Conservation (phyloP, 1,139 yeast species). For the Debaryomyces subglobosus region DNA sequence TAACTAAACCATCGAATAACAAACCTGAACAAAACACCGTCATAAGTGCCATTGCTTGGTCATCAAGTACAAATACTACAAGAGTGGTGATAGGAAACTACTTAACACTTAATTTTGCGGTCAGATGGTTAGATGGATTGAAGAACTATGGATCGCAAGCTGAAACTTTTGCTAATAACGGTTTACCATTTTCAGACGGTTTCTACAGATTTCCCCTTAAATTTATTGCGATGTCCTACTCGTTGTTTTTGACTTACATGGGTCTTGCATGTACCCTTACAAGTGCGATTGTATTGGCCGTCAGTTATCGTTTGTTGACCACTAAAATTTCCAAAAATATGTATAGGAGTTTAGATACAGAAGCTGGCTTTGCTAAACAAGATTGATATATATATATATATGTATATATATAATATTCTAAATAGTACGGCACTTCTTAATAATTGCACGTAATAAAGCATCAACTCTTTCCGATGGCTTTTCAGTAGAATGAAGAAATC, state of each 20-base stretch:
- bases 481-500: constrained; percentile 24
- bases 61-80: constrained; percentile 65
- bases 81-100: constrained; percentile 68
- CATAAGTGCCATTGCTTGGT: constrained; percentile 59
- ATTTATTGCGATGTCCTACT: constrained; percentile 32
- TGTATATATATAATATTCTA: constrained; percentile 7
- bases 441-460: constrained; percentile 42
- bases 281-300: constrained; percentile 27
- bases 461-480: constrained; percentile 27
- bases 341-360: constrained; percentile 27
- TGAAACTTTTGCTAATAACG: constrained; percentile 15
- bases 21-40: constrained; percentile 40
- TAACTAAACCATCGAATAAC: constrained; percentile 43
- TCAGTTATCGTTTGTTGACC: constrained; percentile 27
- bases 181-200: constrained; percentile 45
- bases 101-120: constrained; percentile 59
- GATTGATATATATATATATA: constrained; percentile 21
- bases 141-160: constrained; percentile 22
- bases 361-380: constrained; percentile 28
- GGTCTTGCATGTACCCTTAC: constrained; percentile 27
- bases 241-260: constrained; percentile 26
- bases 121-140: constrained; percentile 56
- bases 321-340: constrained; percentile 22
- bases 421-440: constrained; percentile 36
- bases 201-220: constrained; percentile 43